These are phyloP conservation scores for Dactylonectria estremocensis DNA, from an alignment of 2,329 filamentous ascomycete genomes.

Conservation along the genomic window DNA sequence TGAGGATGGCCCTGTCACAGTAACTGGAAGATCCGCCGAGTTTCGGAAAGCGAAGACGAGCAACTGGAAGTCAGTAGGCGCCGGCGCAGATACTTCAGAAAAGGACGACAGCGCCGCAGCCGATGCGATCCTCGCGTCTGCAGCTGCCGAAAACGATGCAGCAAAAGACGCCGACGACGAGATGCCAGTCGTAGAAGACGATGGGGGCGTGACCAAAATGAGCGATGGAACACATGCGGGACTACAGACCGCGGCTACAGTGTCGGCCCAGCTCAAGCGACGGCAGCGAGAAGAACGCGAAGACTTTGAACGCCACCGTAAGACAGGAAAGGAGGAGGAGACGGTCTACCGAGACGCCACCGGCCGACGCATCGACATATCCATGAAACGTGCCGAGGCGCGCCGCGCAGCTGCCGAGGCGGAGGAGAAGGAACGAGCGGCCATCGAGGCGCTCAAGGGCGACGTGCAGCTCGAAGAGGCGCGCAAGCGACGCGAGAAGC, in stretches of 20 bases:
- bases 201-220: conserved; percentile 76
- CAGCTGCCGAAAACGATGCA: conserved; percentile 76
- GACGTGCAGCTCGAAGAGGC: conserved; percentile 85
- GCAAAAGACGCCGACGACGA: conserved; percentile 65
- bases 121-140: conserved; percentile 83
- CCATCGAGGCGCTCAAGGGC: conserved; percentile 81
- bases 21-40: conserved; percentile 69
- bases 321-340: conserved; percentile 73
- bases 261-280: conserved; percentile 77
- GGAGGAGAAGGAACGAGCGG: conserved; percentile 79
- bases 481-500: conserved; percentile 73
- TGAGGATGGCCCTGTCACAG: conserved; percentile 65
- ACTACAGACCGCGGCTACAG: conserved; percentile 85
- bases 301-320: conserved; percentile 62
- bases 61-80: conserved; percentile 81
- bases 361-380: conserved; percentile 92
- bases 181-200: conserved; percentile 62
- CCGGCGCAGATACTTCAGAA: conserved; percentile 49
- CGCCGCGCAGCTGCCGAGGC: conserved; percentile 76
- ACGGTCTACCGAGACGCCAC: conserved; percentile 97
- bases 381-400: conserved; percentile 90
- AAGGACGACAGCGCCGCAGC: conserved; percentile 69
- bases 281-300: conserved; percentile 76
- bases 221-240: conserved; percentile 90
- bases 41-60: conserved; percentile 85